These are phyloP conservation scores for Heterobasidion irregulare DNA, from an alignment of 1,284 basidiomycete genomes.

Conservation along the genomic window DNA sequence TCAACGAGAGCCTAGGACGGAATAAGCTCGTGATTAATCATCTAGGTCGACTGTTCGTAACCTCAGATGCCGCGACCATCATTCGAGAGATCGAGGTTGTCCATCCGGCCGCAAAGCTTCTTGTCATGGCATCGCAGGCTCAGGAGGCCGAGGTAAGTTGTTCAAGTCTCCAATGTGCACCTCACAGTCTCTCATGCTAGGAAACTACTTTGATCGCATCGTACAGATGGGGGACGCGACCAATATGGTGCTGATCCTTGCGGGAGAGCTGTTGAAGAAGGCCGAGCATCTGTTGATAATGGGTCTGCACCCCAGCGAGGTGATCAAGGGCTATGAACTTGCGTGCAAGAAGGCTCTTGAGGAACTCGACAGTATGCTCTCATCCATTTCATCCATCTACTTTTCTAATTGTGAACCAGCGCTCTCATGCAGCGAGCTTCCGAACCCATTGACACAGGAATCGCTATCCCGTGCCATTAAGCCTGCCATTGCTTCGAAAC, in stretches of 20 bases:
- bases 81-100: constrained; percentile 98
- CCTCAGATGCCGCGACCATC: constrained; percentile 98
- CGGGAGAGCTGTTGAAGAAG: constrained; percentile 92
- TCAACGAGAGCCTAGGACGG: constrained; percentile 45
- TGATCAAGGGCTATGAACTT: constrained; percentile 94
- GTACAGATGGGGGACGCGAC: constrained; percentile 92
- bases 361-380: constrained; percentile 81
- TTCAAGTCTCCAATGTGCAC: neutral
- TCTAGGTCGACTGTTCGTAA: constrained; percentile 92
- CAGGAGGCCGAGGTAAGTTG: constrained; percentile 84
- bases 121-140: constrained; percentile 96
- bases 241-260: constrained; percentile 92
- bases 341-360: constrained; percentile 82
- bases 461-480: constrained; percentile 78
- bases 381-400: neutral
- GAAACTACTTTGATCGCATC: neutral
- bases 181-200: neutral
- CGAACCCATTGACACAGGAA: constrained; percentile 72
- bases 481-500: constrained; percentile 93
- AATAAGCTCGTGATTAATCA: constrained; percentile 98
- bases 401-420: constrained; percentile 28
- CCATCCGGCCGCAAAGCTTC: constrained; percentile 93
- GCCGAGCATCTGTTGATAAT: constrained; percentile 90
- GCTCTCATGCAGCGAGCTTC: constrained; percentile 57
- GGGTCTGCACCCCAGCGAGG: constrained; percentile 94